Evolutionary conservation across 495 filamentous ascomycete species (phyloP).

Genomic region (Lasiosphaeria hispida): DNA sequence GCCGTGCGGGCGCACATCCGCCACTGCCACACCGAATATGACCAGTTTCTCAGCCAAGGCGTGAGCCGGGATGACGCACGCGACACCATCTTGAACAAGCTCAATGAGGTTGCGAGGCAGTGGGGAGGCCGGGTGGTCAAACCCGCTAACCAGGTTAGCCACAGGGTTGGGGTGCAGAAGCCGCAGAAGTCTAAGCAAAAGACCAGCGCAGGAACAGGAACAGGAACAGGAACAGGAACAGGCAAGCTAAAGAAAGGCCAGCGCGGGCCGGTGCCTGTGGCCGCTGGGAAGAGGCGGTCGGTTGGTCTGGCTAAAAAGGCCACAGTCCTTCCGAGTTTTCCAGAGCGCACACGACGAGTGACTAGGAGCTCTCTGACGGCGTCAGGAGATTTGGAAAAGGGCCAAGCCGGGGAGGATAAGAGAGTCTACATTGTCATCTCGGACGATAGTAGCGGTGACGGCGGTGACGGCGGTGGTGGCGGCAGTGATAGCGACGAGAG

Average conservation of each 20-base stretch:
- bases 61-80: constrained; percentile 20
- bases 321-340: neutral
- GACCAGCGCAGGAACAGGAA: neutral
- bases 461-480: constrained; percentile 11
- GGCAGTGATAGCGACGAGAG: constrained; percentile 12
- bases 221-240: neutral
- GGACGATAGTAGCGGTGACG: neutral
- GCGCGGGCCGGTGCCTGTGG: neutral
- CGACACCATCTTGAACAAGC: constrained; percentile 5
- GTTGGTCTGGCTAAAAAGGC: neutral
- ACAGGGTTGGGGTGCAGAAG: neutral
- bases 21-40: constrained; percentile 40
- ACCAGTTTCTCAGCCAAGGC: constrained; percentile 24
- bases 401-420: neutral
- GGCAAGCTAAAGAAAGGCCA: neutral
- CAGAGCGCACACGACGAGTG: constrained; percentile 1
- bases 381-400: neutral
- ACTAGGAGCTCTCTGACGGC: neutral
- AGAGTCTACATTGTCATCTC: constrained; percentile 1
- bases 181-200: neutral
- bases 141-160: neutral
- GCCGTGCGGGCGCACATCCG: constrained; percentile 40
- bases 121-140: constrained; percentile 21
- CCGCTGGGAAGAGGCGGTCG: neutral
- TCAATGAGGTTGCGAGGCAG: constrained; percentile 21